Evolutionary conservation across 1,284 basidiomycete genomes (phyloP).

Genomic region (Puccinia hordei): DNA sequence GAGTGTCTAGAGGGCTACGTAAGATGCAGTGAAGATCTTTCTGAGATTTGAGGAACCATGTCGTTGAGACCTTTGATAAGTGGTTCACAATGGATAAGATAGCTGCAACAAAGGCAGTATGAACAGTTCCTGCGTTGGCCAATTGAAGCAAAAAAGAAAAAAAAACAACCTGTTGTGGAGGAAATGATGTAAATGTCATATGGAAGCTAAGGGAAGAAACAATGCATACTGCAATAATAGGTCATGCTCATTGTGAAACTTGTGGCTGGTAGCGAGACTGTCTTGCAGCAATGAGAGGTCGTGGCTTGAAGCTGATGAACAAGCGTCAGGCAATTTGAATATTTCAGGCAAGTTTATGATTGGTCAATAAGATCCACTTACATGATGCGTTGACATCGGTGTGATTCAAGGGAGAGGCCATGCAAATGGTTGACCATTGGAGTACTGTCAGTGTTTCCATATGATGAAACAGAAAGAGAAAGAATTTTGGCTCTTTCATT

Average conservation of each 20-base stretch:
- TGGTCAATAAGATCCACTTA: too few species aligned
- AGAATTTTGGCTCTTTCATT: neutral
- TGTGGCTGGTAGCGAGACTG: too few species aligned
- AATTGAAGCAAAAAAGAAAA: neutral
- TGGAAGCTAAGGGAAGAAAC: neutral
- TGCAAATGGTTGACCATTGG: neutral
- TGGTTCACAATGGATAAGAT: neutral
- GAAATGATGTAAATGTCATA: neutral
- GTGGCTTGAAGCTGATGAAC: too few species aligned
- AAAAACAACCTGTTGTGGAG: neutral
- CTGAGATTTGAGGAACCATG: conserved; percentile 15
- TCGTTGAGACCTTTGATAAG: neutral
- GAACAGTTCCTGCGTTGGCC: neutral
- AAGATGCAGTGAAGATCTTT: neutral
- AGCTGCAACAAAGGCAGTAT: neutral
- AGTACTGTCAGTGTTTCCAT: neutral
- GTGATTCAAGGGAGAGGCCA: too few species aligned
- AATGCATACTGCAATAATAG: neutral
- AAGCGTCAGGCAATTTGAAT: too few species aligned
- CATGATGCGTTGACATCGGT: too few species aligned
- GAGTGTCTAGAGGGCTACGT: neutral
- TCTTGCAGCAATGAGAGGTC: too few species aligned
- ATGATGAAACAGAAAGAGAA: too few species aligned
- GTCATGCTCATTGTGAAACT: neutral
- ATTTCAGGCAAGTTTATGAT: too few species aligned